Percentiles rank a stretch among this genome's conserved stretches.
Conservation (phyloP, 352 stramenopile genomes). For the Globisporangium alternatum region DNA sequence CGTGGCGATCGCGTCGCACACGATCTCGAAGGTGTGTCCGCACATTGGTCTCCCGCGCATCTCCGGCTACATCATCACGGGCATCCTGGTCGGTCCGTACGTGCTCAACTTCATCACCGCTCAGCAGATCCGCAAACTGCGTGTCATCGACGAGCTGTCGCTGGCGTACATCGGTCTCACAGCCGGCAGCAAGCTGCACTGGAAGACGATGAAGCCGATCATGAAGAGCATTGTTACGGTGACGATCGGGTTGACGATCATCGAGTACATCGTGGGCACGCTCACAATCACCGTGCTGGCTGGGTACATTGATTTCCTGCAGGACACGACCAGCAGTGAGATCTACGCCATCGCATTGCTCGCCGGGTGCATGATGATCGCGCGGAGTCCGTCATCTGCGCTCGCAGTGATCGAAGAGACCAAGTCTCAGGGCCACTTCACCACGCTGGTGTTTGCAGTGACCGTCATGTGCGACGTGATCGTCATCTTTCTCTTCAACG, state of each 20-base stretch:
- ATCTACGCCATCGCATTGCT: conserved; percentile 61
- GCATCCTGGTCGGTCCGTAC: conserved; percentile 63
- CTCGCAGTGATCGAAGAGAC: conserved; percentile 70
- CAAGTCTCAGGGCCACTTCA: conserved; percentile 62
- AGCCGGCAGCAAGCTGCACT: conserved; percentile 62
- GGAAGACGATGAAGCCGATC: conserved; percentile 58
- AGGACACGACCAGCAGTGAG: conserved; percentile 54
- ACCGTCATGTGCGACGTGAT: conserved; percentile 72
- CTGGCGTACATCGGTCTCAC: conserved; percentile 67
- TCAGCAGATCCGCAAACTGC: conserved; percentile 43
- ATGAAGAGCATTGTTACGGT: conserved; percentile 52
- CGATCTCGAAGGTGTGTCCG: conserved; percentile 57
- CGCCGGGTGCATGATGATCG: conserved; percentile 71
- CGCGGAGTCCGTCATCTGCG: conserved; percentile 58
- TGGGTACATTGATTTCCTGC: conserved; percentile 59
- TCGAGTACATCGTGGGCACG: conserved; percentile 68
- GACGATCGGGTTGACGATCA: conserved; percentile 46
- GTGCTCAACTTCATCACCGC: conserved; percentile 51
- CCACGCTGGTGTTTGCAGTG: conserved; percentile 62
- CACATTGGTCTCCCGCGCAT: conserved; percentile 59
- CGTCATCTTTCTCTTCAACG: conserved; percentile 72
- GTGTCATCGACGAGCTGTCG: conserved; percentile 62
- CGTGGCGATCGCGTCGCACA: conserved; percentile 56
- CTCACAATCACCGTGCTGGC: conserved; percentile 57
- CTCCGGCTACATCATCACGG: conserved; percentile 63